phyloP scores from a whole-genome alignment of 2,329 filamentous ascomycete species.

The Xylaria sp. region DNA sequence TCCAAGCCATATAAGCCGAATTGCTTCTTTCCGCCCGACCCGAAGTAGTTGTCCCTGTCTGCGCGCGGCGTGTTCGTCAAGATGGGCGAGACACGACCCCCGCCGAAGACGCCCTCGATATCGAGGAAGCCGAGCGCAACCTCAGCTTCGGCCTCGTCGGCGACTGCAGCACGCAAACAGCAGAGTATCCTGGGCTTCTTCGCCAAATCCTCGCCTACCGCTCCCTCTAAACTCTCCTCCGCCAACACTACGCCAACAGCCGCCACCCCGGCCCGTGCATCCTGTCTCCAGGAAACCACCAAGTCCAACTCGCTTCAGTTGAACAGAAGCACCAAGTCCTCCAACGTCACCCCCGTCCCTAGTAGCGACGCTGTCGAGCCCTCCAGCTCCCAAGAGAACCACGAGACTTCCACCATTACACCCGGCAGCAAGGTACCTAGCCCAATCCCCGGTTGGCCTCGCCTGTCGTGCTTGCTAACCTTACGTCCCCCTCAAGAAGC shows the following conservation, averaged over 20 bases:
- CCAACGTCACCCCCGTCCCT: conserved; percentile 71
- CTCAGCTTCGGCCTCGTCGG: conserved; percentile 46
- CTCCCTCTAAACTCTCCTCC: conserved; percentile 38
- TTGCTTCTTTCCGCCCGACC: neutral
- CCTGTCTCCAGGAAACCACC: conserved; percentile 54
- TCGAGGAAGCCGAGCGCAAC: conserved; percentile 55
- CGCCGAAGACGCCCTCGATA: conserved; percentile 46
- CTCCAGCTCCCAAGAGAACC: conserved; percentile 71
- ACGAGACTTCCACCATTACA: conserved; percentile 47
- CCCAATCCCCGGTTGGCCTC: conserved; percentile 56
- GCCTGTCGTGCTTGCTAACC: conserved; percentile 50
- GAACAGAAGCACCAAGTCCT: conserved; percentile 44
- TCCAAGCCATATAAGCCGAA: conserved; percentile 1
- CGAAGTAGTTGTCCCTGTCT: neutral
- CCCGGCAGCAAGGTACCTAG: conserved; percentile 54
- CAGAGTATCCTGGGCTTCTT: conserved; percentile 85
- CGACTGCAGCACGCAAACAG: conserved; percentile 61
- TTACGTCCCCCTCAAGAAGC: conserved; percentile 36
- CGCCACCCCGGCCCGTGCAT: conserved; percentile 36
- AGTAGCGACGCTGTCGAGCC: conserved; percentile 78
- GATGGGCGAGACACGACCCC: conserved; percentile 41
- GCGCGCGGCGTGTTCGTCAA: conserved; percentile 4
- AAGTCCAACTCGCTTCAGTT: conserved; percentile 52
- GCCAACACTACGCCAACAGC: conserved; percentile 35
- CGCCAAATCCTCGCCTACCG: conserved; percentile 56